Conservation (phyloP, 1,139 yeast genomes). For the Debaryomyces subglobosus region DNA sequence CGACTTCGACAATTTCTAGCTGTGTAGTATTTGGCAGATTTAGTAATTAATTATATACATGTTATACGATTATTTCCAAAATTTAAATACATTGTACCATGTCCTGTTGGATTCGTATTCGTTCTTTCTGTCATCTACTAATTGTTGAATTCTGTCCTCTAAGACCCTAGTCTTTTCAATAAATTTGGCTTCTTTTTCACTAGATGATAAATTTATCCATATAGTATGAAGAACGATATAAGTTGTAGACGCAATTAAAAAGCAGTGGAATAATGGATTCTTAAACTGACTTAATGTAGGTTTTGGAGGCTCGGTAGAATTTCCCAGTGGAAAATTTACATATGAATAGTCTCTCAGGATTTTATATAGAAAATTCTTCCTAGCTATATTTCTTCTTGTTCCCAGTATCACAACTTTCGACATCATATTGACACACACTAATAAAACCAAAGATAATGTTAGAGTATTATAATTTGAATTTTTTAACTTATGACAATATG, state of each 20-base stretch:
- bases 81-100: constrained; percentile 24
- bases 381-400: neutral
- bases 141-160: constrained; percentile 34
- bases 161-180: constrained; percentile 26
- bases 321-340: constrained; percentile 14
- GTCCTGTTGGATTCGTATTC: constrained; percentile 19
- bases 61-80: constrained; percentile 21
- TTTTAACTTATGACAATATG: neutral
- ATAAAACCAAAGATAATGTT: neutral
- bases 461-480: neutral
- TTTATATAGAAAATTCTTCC: neutral
- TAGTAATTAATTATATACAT: neutral
- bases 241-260: constrained; percentile 44
- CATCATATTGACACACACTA: neutral
- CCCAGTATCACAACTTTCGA: neutral
- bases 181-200: constrained; percentile 31
- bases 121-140: constrained; percentile 33
- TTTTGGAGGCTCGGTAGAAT: constrained; percentile 17
- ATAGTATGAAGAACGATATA: constrained; percentile 40
- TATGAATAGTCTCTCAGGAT: constrained; percentile 7
- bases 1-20: constrained; percentile 8
- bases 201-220: constrained; percentile 37
- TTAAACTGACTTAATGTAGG: constrained; percentile 43
- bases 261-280: constrained; percentile 42
- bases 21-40: neutral